Conservation (phyloP, 2,329 filamentous ascomycete genomes). For the Calonectria multiphialidica region DNA sequence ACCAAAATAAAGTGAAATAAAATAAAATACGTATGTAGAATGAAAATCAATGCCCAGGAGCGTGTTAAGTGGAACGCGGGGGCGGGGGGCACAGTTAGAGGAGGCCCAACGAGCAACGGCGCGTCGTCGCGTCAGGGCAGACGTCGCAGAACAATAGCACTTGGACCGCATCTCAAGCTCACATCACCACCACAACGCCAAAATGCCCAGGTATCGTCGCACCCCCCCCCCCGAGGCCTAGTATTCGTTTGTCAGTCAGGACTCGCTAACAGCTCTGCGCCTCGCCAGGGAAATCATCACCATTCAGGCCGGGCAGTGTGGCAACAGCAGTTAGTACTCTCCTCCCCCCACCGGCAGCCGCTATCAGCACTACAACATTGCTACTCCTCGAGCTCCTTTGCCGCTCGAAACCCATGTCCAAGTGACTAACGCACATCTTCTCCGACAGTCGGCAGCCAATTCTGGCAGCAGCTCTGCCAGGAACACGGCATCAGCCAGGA, state of each 20-base stretch:
- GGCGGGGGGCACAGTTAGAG: conserved; percentile 5
- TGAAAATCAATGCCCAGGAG: not conserved
- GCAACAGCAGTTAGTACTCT: conserved; percentile 90
- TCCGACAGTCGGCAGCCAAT: conserved; percentile 90
- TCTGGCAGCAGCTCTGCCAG: conserved; percentile 98
- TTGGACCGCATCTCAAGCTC: conserved; percentile 7
- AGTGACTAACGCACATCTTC: not conserved
- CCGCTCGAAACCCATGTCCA: not conserved
- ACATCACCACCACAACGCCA: conserved; percentile 22
- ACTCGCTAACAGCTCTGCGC: not conserved
- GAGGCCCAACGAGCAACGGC: conserved; percentile 5
- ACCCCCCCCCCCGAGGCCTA: not conserved
- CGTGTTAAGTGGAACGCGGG: conserved; percentile 30
- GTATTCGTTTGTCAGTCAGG: not conserved
- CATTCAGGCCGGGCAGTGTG: conserved; percentile 98
- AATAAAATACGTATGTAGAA: not conserved
- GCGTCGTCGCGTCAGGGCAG: conserved; percentile 29
- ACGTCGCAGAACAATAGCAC: conserved; percentile 17
- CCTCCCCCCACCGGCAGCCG: conserved; percentile 24
- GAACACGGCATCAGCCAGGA: conserved; percentile 98
- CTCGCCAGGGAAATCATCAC: conserved; percentile 93
- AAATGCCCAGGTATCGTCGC: conserved; percentile 40
- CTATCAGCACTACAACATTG: conserved; percentile 10
- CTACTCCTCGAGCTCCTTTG: not conserved
- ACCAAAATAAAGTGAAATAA: too few species aligned